Evolutionary conservation across 305 asterid species (phyloP), one percentile per base, ranked within the genome.

Genomic region (Striga hermonthica): DNA sequence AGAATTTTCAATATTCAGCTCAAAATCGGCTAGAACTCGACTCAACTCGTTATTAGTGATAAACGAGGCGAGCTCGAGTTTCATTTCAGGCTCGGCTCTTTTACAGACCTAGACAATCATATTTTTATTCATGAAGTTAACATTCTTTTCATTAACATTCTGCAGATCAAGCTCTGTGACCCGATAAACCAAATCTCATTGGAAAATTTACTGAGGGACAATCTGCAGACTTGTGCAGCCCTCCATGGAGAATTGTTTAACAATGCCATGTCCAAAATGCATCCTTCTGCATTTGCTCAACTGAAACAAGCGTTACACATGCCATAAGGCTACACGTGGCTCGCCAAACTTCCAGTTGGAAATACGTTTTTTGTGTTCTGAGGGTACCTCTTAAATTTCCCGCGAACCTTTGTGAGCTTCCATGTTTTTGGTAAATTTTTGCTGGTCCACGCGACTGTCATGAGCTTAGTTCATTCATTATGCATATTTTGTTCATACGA

Each of bases 211-310:
- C 83, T 93, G 78, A 84, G 83, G 77, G 97, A 85, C 66, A 93
- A 88, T 77, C 99, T 93, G 70, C 94, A 85, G 71, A 85, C 90
- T 9, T 90, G 99, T 76, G 82, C 96, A 64, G 75, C 86, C 65
- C 83, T 90, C 75, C 97, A 90, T 55, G 99, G 96, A 62, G 96
- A 90, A 68, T 66, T 83, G 62, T 93, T 90, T 60, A 84, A 88
- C 70, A 64, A 89, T 60, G 86, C 95, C 70, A 90, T 93, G 72
- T 80, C 87, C 43, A 83, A 79, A 78, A 85, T 93, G 83, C 96
- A 93, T 73, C 99, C 99, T 55, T 77, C 95, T 45, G 86, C 86
- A 44, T 71, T 93, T 37, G 71, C 84, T 45, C 96, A 93, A 76
- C 71, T 93, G 77, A 90, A 93, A 77, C 91, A 70, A 69, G 99